A percentile compares a stretch with the other conserved stretches of the same genome.
Conservation (phyloP, 768 basidiomycete genomes). For the Boletales sp. region DNA sequence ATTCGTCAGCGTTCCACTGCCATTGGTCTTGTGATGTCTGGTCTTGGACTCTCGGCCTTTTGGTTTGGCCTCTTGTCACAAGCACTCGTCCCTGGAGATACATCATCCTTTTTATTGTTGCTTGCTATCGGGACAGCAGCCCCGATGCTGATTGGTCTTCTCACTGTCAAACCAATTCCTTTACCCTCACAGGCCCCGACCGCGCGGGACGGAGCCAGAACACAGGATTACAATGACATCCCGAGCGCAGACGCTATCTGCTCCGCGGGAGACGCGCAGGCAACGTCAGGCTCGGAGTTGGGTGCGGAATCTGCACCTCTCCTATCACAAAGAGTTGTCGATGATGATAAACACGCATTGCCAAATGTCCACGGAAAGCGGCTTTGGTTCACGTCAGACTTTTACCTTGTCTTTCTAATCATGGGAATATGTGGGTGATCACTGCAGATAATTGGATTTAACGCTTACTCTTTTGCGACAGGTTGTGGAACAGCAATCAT, state of each 20-base stretch:
- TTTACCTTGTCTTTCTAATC: slow-evolving; percentile 59
- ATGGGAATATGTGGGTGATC: slow-evolving; percentile 50
- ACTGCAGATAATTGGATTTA: neutral
- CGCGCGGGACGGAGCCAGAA: too few relatives aligned
- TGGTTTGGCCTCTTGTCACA: slow-evolving; percentile 78
- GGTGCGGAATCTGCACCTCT: neutral
- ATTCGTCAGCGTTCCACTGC: slow-evolving; percentile 61
- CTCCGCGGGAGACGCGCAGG: too few relatives aligned
- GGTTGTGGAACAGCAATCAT: slow-evolving; percentile 75
- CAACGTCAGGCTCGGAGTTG: slow-evolving; percentile 15
- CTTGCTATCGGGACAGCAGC: slow-evolving; percentile 75
- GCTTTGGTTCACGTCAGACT: slow-evolving; percentile 52
- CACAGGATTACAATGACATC: too few relatives aligned
- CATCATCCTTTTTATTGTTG: slow-evolving; percentile 70
- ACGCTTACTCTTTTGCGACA: slow-evolving; percentile 18
- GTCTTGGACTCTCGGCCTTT: slow-evolving; percentile 90
- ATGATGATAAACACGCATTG: slow-evolving; percentile 22
- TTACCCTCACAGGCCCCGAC: slow-evolving; percentile 32
- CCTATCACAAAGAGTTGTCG: neutral
- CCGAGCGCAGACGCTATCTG: too few relatives aligned
- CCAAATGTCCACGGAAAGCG: slow-evolving; percentile 54
- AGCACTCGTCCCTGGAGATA: slow-evolving; percentile 69
- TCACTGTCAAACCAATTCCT: slow-evolving; percentile 67
- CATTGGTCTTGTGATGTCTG: slow-evolving; percentile 77
- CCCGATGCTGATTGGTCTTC: slow-evolving; percentile 74